Conservation (phyloP, 345 rosid species). For the Hibiscus mutabilis region DNA sequence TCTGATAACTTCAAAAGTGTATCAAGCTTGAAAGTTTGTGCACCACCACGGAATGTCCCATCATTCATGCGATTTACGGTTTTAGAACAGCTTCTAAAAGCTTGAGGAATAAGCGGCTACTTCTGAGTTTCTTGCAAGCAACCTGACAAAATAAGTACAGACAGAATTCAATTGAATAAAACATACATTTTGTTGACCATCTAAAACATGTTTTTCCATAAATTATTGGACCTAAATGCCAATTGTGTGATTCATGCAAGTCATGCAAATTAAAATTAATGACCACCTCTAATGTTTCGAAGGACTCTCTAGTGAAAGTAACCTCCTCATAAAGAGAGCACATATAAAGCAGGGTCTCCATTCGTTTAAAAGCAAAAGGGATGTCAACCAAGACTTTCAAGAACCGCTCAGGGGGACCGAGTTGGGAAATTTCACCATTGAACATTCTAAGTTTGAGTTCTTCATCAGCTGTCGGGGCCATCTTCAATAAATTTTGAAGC, state of each 20-base stretch:
- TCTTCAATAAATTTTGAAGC: neutral
- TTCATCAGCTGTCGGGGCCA: neutral
- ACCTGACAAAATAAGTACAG: conserved; percentile 33
- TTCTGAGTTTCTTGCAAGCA: conserved; percentile 72
- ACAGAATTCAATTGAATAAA: neutral
- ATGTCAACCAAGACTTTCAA: conserved; percentile 72
- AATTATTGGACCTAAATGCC: too few species aligned
- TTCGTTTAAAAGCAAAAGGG: conserved; percentile 81
- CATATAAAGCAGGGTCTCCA: conserved; percentile 85
- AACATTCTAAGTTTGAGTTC: neutral
- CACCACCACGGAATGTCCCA: conserved; percentile 95
- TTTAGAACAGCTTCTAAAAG: conserved; percentile 97
- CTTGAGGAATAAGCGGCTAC: conserved; percentile 81
- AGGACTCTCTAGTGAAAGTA: conserved; percentile 55
- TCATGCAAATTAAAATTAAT: conserved; percentile 10
- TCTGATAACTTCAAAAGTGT: conserved; percentile 89
- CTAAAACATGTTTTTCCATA: too few species aligned
- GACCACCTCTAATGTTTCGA: conserved; percentile 65
- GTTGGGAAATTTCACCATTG: neutral
- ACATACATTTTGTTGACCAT: too few species aligned
- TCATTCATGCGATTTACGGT: conserved; percentile 97
- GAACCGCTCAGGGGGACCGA: conserved; percentile 90
- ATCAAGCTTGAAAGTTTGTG: conserved; percentile 97
- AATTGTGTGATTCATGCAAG: neutral
- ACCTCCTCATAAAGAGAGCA: conserved; percentile 77